These are phyloP conservation scores for Ceratocystis colombiana DNA, from an alignment of 2,329 filamentous ascomycete genomes.

Conservation along the genomic window DNA sequence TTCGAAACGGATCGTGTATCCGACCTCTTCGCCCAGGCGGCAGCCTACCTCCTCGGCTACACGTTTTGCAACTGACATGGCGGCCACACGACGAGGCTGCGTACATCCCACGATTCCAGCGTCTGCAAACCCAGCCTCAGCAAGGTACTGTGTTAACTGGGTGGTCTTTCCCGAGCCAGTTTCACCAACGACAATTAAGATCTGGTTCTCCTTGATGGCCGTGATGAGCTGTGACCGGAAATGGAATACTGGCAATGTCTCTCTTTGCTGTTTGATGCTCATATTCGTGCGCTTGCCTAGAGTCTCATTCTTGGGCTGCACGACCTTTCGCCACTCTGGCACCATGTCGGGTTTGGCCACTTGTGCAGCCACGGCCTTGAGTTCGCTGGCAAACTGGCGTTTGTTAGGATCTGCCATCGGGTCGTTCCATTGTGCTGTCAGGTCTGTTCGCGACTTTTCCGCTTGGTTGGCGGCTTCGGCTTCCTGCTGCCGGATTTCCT, in stretches of 20 bases:
- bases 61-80: conserved; percentile 95
- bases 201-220: conserved; percentile 76
- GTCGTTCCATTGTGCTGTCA: conserved; percentile 90
- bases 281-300: conserved; percentile 79
- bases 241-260: conserved; percentile 76
- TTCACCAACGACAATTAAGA: conserved; percentile 92
- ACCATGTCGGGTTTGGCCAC: conserved; percentile 55
- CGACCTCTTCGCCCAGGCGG: conserved; percentile 79
- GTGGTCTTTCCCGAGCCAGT: conserved; percentile 97
- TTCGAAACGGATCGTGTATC: conserved; percentile 96
- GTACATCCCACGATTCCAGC: conserved; percentile 89
- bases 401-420: conserved; percentile 83
- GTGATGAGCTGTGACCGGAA: conserved; percentile 82
- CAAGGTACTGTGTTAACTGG: conserved; percentile 88
- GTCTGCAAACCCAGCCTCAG: conserved; percentile 82
- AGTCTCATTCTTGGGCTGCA: conserved; percentile 67
- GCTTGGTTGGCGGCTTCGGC: conserved; percentile 64
- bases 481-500: conserved; percentile 82
- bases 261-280: conserved; percentile 90
- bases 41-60: conserved; percentile 94
- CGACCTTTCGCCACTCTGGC: conserved; percentile 86
- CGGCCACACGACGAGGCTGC: conserved; percentile 90
- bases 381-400: conserved; percentile 77
- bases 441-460: conserved; percentile 61
- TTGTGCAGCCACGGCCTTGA: conserved; percentile 54